Percentiles rank a stretch among this genome's conserved stretches.
Evolutionary conservation across 1,284 basidiomycete species (phyloP).

Genomic region (Microbotryum lychnidis-dioicae): DNA sequence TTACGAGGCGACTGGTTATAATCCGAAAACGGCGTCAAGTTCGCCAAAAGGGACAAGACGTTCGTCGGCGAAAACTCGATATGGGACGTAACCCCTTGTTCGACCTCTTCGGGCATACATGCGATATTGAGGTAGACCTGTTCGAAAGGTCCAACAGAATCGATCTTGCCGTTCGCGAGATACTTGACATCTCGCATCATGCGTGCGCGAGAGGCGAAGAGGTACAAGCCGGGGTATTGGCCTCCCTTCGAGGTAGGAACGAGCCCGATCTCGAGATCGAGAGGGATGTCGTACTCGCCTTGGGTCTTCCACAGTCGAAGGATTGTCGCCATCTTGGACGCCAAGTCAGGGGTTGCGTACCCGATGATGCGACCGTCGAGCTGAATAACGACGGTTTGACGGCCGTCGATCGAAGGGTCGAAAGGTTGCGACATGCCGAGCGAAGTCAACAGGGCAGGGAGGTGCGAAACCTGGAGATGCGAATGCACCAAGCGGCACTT

Average conservation of each 20-base stretch:
- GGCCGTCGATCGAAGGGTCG: conserved; percentile 64
- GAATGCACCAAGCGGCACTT: conserved; percentile 85
- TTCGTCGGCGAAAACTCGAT: conserved; percentile 92
- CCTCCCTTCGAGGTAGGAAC: conserved; percentile 85
- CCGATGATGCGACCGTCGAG: conserved; percentile 92
- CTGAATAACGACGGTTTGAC: conserved; percentile 76
- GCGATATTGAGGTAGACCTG: conserved; percentile 99
- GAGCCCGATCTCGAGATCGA: conserved; percentile 91
- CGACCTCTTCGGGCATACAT: conserved; percentile 80
- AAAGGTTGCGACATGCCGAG: conserved; percentile 95
- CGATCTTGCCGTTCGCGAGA: conserved; percentile 72
- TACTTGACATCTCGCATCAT: conserved; percentile 99
- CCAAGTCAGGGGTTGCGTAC: conserved; percentile 75
- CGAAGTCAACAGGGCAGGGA: conserved; percentile 71
- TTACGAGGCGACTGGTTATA: conserved; percentile 73
- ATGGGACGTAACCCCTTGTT: conserved; percentile 66
- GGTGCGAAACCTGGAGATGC: conserved; percentile 64
- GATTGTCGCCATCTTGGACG: conserved; percentile 69
- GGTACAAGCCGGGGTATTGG: conserved; percentile 92
- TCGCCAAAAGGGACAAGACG: conserved; percentile 70
- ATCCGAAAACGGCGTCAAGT: conserved; percentile 66
- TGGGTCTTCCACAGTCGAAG: conserved; percentile 96
- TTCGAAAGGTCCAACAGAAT: conserved; percentile 93
- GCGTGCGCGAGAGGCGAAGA: conserved; percentile 78
- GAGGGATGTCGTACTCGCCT: conserved; percentile 67